Evolutionary conservation across 2,329 filamentous ascomycete genomes (phyloP), one percentile per base, ranked within the genome.

Genomic region (Monosporascus sp.): DNA sequence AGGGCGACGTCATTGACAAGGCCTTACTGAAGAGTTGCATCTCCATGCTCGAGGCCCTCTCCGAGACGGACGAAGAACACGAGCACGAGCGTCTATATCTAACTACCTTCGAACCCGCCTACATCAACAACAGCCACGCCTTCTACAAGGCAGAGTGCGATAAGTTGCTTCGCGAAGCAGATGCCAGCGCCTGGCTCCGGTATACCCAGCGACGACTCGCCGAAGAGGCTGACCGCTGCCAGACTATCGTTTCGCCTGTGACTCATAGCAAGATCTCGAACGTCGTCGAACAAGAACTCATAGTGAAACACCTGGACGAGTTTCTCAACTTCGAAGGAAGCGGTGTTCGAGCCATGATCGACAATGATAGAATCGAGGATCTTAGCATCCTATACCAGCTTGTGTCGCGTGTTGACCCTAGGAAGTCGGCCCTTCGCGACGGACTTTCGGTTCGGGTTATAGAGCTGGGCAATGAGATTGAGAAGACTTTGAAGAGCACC

Each of bases 11-110:
- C 15, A 92, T 97, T 56, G 89, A 97, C 69, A 86, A 89, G 61
- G 81, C 83, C 37, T 77, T 96, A 5, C 83, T 97, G 61, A 88
- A 90, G 60, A 87, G 89, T 50, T 93, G 90, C 67, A 82, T 90
- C 3, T 86, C 88, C 62, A 97, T 99, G 91, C 79, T 99, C 6
- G 93, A 95, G 66, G 84, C 84, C 7, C 77, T 99, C 0, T 95
- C 96, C 67, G 88, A 96, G 68, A 86, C 85, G 0, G 83, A 91
- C 53, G 80, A 85, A 4, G 91, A 96, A 65, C 81, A 83, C 5
- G 88, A 95, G 58, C 78, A 82, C 46, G 82, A 89, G 43, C 94
- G 91, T 63, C 77, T 99, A 0, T 99, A 99, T 66, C 72, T 91
- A 31, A 89, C 85, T 0, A 80, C 81, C 0, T 97, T 99, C 62